These are phyloP conservation scores for Penicillium crustosum DNA, from an alignment of 2,329 filamentous ascomycete genomes.

Conservation along the genomic window DNA sequence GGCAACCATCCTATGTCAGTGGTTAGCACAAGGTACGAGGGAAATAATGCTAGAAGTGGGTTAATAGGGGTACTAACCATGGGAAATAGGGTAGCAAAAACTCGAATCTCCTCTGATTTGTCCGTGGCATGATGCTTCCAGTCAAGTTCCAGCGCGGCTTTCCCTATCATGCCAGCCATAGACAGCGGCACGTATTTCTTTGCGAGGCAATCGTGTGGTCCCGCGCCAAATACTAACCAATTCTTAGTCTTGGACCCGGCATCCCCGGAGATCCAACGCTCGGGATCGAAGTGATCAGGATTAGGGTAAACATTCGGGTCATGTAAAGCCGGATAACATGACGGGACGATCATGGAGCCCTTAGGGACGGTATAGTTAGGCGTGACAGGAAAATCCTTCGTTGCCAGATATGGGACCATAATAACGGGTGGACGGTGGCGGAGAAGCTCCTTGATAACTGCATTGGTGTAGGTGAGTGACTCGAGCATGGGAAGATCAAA, in stretches of 20 bases:
- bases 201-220: slow-evolving; percentile 53
- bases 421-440: slow-evolving; percentile 56
- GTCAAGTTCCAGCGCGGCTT: slow-evolving; percentile 52
- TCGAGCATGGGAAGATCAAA: slow-evolving; percentile 52
- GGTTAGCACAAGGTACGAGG: slow-evolving; percentile 6
- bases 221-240: slow-evolving; percentile 56
- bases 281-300: slow-evolving; percentile 51
- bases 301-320: slow-evolving; percentile 51
- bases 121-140: slow-evolving; percentile 53
- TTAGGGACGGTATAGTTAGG: slow-evolving; percentile 52
- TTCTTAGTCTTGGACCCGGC: slow-evolving; percentile 54
- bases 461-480: slow-evolving; percentile 53
- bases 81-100: slow-evolving; percentile 53
- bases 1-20: slow-evolving; percentile 36
- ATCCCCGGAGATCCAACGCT: slow-evolving; percentile 55
- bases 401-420: slow-evolving; percentile 55
- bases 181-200: slow-evolving; percentile 52
- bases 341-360: slow-evolving; percentile 52
- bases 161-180: slow-evolving; percentile 56
- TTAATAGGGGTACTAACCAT: slow-evolving; percentile 41
- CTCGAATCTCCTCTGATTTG: slow-evolving; percentile 52
- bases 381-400: slow-evolving; percentile 50
- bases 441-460: slow-evolving; percentile 56
- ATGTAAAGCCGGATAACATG: slow-evolving; percentile 54
- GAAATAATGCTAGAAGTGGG: not conserved